Percentiles rank a stretch among this genome's conserved stretches.
Evolutionary conservation across 352 stramenopile species (phyloP).

Genomic region (Phytophthora vignae): DNA sequence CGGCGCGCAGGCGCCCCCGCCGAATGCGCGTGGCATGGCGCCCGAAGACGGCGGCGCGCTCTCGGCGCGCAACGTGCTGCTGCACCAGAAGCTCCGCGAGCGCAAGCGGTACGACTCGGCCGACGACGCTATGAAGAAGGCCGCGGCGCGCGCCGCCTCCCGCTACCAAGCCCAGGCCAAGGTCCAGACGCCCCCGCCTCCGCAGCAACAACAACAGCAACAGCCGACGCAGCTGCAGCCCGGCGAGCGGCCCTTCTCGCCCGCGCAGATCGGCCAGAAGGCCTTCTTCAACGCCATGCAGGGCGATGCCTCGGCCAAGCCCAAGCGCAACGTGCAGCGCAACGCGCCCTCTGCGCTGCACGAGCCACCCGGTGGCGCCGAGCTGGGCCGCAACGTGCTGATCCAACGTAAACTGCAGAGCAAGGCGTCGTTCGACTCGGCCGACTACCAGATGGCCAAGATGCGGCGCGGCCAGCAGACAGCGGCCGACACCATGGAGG

Average conservation of each 20-base stretch:
- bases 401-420: slow-evolving; percentile 79
- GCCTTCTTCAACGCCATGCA: slow-evolving; percentile 56
- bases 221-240: background rate
- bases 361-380: slow-evolving; percentile 40
- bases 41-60: slow-evolving; percentile 51
- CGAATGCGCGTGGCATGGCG: slow-evolving; percentile 14
- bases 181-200: background rate
- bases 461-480: slow-evolving; percentile 15
- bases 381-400: slow-evolving; percentile 69
- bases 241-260: slow-evolving; percentile 22
- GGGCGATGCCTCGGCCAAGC: slow-evolving; percentile 14
- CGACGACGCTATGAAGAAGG: slow-evolving; percentile 82
- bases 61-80: slow-evolving; percentile 82
- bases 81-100: slow-evolving; percentile 75
- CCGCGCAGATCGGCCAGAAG: slow-evolving; percentile 51
- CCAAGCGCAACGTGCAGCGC: slow-evolving; percentile 32
- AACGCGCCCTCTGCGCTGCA: slow-evolving; percentile 7
- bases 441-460: slow-evolving; percentile 75
- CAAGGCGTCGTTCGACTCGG: slow-evolving; percentile 79
- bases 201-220: background rate
- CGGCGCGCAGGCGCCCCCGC: slow-evolving; percentile 25
- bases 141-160: slow-evolving; percentile 19
- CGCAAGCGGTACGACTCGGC: slow-evolving; percentile 88
- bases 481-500: slow-evolving; percentile 11
- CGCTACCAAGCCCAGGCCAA: slow-evolving; percentile 18